phyloP scores from a whole-genome alignment of 257 asterid species.

The Solanum raphanifolium region DNA sequence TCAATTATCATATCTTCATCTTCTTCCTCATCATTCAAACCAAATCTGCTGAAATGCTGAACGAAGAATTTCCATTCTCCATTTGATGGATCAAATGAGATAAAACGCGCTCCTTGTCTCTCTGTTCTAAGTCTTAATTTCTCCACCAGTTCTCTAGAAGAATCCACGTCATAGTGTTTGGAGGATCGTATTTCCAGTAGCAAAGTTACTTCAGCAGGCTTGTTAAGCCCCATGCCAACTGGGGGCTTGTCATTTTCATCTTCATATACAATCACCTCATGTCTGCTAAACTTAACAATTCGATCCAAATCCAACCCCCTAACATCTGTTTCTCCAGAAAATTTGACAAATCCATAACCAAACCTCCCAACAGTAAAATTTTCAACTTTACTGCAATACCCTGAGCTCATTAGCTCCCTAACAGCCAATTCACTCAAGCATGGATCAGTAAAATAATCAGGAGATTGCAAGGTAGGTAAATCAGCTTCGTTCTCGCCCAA shows the following conservation, averaged over 20 bases:
- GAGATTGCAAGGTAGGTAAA: constrained; percentile 44
- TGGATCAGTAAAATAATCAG: constrained; percentile 74
- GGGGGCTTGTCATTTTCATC: constrained; percentile 67
- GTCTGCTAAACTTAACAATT: constrained; percentile 47
- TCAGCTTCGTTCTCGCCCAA: constrained; percentile 16
- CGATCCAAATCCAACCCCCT: constrained; percentile 68
- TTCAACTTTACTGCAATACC: constrained; percentile 65
- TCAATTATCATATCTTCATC: constrained; percentile 80
- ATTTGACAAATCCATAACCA: constrained; percentile 63
- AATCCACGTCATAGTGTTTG: constrained; percentile 6
- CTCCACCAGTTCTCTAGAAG: constrained; percentile 20
- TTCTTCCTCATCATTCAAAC: constrained; percentile 75
- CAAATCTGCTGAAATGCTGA: constrained; percentile 94
- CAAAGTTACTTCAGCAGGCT: constrained; percentile 83
- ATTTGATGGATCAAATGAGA: constrained; percentile 48
- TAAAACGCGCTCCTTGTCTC: constrained; percentile 78
- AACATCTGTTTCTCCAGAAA: constrained; percentile 73
- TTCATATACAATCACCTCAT: constrained; percentile 67
- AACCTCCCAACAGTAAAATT: constrained; percentile 73
- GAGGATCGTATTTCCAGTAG: constrained; percentile 20
- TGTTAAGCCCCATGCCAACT: constrained; percentile 77
- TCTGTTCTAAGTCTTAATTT: constrained; percentile 48
- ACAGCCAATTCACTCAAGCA: constrained; percentile 65
- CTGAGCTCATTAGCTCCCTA: constrained; percentile 47
- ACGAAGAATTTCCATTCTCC: constrained; percentile 84